These are phyloP conservation scores for Aspergillus udagawae DNA, from an alignment of 2,329 filamentous ascomycete species.

Conservation along the genomic window DNA sequence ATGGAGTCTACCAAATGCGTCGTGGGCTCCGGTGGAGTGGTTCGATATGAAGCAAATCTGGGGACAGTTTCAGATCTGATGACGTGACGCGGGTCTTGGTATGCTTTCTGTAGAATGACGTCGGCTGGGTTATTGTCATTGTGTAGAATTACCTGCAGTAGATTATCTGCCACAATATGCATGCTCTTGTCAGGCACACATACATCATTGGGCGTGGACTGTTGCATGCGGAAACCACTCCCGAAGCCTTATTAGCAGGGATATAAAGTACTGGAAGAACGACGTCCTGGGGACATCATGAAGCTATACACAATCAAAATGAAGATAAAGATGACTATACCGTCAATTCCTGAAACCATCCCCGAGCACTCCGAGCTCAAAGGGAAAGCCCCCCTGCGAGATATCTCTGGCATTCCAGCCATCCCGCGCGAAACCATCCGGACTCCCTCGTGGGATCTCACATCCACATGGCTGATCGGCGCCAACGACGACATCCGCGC, in stretches of 20 bases:
- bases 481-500: background rate
- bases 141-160: background rate
- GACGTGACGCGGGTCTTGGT: no score
- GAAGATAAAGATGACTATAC: background rate
- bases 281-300: background rate
- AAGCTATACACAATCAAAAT: background rate
- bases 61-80: no score
- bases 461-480: background rate
- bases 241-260: background rate
- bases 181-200: background rate
- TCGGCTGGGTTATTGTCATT: background rate
- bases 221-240: background rate
- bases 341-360: background rate
- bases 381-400: background rate
- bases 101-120: no score
- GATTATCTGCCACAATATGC: no score
- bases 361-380: background rate
- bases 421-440: background rate
- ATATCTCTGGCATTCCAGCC: background rate
- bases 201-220: background rate
- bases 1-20: no score
- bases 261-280: background rate
- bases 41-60: no score
- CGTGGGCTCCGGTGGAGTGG: no score
- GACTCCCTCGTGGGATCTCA: background rate